These are phyloP conservation scores for Magnaporthiopsis rhizophila DNA, from an alignment of 2,329 filamentous ascomycete genomes.

Conservation along the genomic window DNA sequence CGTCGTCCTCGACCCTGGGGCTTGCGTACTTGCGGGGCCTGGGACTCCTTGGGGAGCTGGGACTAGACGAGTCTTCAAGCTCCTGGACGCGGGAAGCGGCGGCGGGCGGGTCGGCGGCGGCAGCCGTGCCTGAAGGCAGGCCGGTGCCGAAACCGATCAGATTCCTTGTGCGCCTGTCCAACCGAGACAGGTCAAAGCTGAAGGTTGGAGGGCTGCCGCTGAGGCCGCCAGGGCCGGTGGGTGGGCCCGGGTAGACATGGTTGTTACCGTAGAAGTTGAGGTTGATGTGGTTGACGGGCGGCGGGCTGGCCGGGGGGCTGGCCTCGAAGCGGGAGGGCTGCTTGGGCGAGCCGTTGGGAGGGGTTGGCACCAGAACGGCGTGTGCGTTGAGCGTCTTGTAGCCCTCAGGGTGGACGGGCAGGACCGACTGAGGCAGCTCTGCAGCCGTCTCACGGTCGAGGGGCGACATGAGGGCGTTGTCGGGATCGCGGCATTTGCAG, in stretches of 20 bases:
- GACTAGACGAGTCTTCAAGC: not conserved
- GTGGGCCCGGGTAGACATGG: not conserved
- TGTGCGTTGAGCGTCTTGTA: not conserved
- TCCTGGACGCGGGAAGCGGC: not conserved
- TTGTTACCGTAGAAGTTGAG: conserved; percentile 2
- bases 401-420: conserved; percentile 1
- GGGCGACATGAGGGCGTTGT: conserved; percentile 6
- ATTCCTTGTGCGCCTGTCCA: not conserved
- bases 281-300: conserved; percentile 4
- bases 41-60: not conserved
- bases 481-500: conserved; percentile 5
- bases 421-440: conserved; percentile 5
- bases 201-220: not conserved
- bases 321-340: not conserved
- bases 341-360: not conserved
- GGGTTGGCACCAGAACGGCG: not conserved
- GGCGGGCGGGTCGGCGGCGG: not conserved
- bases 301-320: not conserved
- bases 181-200: not conserved
- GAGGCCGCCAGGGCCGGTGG: not conserved
- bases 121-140: not conserved
- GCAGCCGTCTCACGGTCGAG: conserved; percentile 6
- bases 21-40: conserved; percentile 1
- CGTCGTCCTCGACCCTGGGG: conserved; percentile 6
- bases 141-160: not conserved